Percentiles rank a stretch among this genome's conserved stretches.
Evolutionary conservation across 805 yeast species (phyloP).

Genomic region (Lipomyces kockii): DNA sequence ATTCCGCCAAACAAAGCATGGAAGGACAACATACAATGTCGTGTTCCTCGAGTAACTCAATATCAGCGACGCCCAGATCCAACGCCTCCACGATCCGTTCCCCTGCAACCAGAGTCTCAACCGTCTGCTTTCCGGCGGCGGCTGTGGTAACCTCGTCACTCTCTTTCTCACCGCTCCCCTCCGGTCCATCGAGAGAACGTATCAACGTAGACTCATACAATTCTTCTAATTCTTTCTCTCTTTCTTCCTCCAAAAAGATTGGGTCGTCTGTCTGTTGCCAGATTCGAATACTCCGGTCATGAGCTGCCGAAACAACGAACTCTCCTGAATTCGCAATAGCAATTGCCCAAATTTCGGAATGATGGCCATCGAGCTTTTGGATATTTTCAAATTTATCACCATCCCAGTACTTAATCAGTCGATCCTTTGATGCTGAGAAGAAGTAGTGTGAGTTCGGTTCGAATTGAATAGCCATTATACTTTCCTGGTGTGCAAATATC

Average conservation of each 20-base stretch:
- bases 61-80: slow-evolving; percentile 76
- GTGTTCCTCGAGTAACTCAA: slow-evolving; percentile 61
- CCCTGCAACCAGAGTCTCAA: slow-evolving; percentile 92
- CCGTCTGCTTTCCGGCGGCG: slow-evolving; percentile 78
- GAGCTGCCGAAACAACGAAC: slow-evolving; percentile 80
- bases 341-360: slow-evolving; percentile 90
- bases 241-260: slow-evolving; percentile 95
- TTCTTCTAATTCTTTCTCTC: slow-evolving; percentile 94
- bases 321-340: slow-evolving; percentile 72
- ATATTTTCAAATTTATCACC: slow-evolving; percentile 95
- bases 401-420: slow-evolving; percentile 93
- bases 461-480: slow-evolving; percentile 86
- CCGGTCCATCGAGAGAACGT: slow-evolving; percentile 67
- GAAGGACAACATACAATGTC: slow-evolving; percentile 31
- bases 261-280: slow-evolving; percentile 95
- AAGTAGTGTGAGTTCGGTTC: slow-evolving; percentile 86
- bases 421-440: slow-evolving; percentile 89
- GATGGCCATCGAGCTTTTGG: slow-evolving; percentile 85
- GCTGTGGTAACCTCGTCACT: slow-evolving; percentile 51
- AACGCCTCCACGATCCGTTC: slow-evolving; percentile 91
- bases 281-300: slow-evolving; percentile 89
- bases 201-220: slow-evolving; percentile 80
- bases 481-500: slow-evolving; percentile 94
- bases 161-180: slow-evolving; percentile 48
- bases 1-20: background rate